A percentile compares a stretch with the other conserved stretches of the same genome.
These are phyloP conservation scores for Scheffersomyces quercinus DNA, from an alignment of 1,139 yeast species.

Conservation along the genomic window DNA sequence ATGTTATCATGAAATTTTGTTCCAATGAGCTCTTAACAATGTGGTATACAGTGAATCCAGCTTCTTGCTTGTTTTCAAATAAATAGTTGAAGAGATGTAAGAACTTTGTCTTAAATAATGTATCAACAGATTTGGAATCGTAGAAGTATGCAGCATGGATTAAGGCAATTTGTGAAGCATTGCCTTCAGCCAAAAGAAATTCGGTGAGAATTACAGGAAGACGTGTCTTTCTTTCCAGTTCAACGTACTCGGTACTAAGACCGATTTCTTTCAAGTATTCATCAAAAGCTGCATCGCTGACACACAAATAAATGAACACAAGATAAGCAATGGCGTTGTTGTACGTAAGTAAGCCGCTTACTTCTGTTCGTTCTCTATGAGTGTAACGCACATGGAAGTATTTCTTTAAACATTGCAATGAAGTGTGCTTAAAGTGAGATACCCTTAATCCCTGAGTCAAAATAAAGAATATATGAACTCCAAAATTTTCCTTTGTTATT, in stretches of 20 bases:
- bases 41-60: slow-evolving; percentile 49
- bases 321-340: slow-evolving; percentile 44
- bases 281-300: slow-evolving; percentile 49
- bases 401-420: slow-evolving; percentile 52
- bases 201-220: slow-evolving; percentile 54
- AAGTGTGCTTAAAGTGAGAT: slow-evolving; percentile 59
- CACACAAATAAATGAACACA: slow-evolving; percentile 55
- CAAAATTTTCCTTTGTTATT: slow-evolving; percentile 51
- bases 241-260: slow-evolving; percentile 25
- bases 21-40: slow-evolving; percentile 43
- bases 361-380: slow-evolving; percentile 7
- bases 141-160: slow-evolving; percentile 57
- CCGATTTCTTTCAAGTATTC: slow-evolving; percentile 49
- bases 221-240: slow-evolving; percentile 33
- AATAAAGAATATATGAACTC: slow-evolving; percentile 52
- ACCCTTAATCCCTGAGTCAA: slow-evolving; percentile 64
- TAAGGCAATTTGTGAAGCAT: slow-evolving; percentile 47
- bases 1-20: slow-evolving; percentile 31
- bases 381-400: slow-evolving; percentile 52
- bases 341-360: slow-evolving; percentile 5
- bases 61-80: slow-evolving; percentile 32
- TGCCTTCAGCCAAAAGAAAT: slow-evolving; percentile 44
- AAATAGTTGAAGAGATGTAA: slow-evolving; percentile 49
- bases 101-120: slow-evolving; percentile 51
- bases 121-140: slow-evolving; percentile 45